Percentiles rank a stretch among this genome's conserved stretches.
phyloP scores from a whole-genome alignment of 2,329 filamentous ascomycete species.

The Neofusicoccum umdonicola region DNA sequence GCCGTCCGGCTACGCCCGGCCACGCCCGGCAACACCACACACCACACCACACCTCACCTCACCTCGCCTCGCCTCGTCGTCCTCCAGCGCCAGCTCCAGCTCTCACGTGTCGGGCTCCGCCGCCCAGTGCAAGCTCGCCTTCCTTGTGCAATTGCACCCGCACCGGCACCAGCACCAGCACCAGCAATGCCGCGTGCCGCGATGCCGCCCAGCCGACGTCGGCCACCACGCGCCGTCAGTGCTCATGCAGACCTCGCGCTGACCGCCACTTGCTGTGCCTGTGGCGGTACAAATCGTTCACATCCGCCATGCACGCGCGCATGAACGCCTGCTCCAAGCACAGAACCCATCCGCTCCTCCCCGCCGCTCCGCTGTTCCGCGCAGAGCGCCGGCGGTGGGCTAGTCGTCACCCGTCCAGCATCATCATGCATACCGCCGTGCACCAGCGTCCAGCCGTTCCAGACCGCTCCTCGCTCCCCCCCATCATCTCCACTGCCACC shows the following conservation, averaged over 20 bases:
- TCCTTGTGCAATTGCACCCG: constrained; percentile 22
- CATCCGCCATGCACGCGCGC: not conserved
- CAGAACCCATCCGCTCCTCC: constrained; percentile 7
- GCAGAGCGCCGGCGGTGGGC: not conserved
- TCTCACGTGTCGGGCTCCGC: too few relatives aligned
- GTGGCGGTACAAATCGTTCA: not conserved
- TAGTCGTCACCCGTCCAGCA: not conserved
- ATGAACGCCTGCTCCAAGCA: constrained; percentile 8
- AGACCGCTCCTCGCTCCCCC: constrained; percentile 8
- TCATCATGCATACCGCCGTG: not conserved
- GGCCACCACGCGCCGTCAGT: not conserved
- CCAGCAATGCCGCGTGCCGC: not conserved
- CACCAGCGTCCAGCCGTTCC: not conserved
- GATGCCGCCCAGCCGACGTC: not conserved
- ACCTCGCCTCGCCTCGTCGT: not conserved
- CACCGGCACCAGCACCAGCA: not conserved
- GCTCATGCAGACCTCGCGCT: not conserved
- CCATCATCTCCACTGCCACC: not conserved
- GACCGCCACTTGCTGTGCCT: constrained; percentile 9
- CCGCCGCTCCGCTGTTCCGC: constrained; percentile 13
- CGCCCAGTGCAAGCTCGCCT: constrained; percentile 16
- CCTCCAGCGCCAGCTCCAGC: too few relatives aligned
- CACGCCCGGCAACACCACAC: not conserved
- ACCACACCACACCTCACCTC: not conserved
- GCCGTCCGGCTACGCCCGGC: not conserved